Percentiles rank a stretch among this genome's conserved stretches.
These are phyloP conservation scores for Trichoderma simmonsii DNA, from an alignment of 2,329 filamentous ascomycete species.

Conservation along the genomic window DNA sequence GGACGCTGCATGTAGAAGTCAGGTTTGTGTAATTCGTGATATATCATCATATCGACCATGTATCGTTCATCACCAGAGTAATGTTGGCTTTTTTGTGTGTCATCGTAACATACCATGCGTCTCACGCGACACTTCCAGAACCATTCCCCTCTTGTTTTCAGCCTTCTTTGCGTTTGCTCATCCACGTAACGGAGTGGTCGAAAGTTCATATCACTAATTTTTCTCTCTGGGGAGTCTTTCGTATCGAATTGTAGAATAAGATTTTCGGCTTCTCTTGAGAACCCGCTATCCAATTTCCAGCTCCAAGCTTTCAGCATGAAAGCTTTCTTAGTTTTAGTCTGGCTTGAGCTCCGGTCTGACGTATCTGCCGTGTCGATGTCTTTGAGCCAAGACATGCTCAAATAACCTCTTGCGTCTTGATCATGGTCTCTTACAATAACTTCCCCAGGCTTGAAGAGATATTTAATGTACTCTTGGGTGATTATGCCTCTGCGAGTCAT, in stretches of 20 bases:
- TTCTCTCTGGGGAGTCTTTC: not conserved
- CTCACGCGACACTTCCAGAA: not conserved
- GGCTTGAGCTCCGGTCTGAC: too few relatives aligned
- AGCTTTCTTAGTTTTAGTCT: not conserved
- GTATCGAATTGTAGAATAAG: not conserved
- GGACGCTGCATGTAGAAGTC: too few relatives aligned
- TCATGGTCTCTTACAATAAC: not conserved
- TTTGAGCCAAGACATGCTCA: not conserved
- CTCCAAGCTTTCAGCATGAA: not conserved
- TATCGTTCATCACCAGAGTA: not conserved
- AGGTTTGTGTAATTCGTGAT: not conserved
- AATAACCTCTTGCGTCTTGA: not conserved
- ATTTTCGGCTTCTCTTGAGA: not conserved
- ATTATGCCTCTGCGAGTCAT: not conserved
- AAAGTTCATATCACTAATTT: not conserved
- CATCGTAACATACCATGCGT: not conserved
- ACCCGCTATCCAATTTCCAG: not conserved
- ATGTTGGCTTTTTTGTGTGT: rapidly evolving
- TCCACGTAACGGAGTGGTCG: not conserved
- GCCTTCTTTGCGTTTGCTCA: rapidly evolving
- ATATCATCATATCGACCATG: not conserved
- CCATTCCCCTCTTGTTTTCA: not conserved
- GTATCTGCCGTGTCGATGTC: too few relatives aligned
- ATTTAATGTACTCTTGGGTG: not conserved
- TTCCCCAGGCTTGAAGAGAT: not conserved